Evolutionary conservation across 805 yeast species (phyloP).

Genomic region (Wickerhamiella azyma): DNA sequence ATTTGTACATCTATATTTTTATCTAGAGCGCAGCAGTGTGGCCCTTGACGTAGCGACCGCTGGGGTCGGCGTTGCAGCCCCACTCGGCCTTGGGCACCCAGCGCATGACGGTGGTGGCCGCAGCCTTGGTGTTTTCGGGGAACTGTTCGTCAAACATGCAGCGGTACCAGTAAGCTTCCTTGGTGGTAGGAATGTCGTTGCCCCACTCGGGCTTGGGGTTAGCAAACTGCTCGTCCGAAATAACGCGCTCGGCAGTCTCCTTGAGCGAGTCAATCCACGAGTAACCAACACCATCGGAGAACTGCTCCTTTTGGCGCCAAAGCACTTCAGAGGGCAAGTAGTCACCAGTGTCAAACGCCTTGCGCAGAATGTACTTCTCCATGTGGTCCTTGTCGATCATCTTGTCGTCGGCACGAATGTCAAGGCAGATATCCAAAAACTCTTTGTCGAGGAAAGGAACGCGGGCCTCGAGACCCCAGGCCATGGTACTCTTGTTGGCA

Average conservation of each 20-base stretch:
- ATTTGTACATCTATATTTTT: background rate
- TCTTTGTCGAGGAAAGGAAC: conserved; percentile 96
- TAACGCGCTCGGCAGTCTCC: conserved; percentile 79
- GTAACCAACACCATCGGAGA: conserved; percentile 98
- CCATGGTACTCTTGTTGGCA: conserved; percentile 99
- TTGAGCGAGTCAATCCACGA: conserved; percentile 98
- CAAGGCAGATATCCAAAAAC: conserved; percentile 85
- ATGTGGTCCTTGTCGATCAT: conserved; percentile 63
- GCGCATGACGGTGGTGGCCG: conserved; percentile 94
- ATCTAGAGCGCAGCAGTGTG: conserved; percentile 53
- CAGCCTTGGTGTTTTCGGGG: conserved; percentile 76
- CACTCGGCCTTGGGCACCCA: conserved; percentile 99
- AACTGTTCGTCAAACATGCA: conserved; percentile 86
- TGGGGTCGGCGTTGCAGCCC: conserved; percentile 99
- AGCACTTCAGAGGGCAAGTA: conserved; percentile 92
- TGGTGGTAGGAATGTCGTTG: conserved; percentile 81
- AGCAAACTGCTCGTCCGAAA: conserved; percentile 82
- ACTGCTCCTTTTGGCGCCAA: conserved; percentile 99
- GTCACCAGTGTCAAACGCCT: conserved; percentile 90
- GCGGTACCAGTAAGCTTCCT: conserved; percentile 99
- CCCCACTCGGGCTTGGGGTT: conserved; percentile 96
- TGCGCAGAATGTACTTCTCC: conserved; percentile 92
- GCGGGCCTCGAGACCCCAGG: conserved; percentile 99
- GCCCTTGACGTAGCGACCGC: conserved; percentile 89
- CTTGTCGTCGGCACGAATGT: conserved; percentile 88